Percentiles rank a stretch among this genome's conserved stretches.
phyloP scores from a whole-genome alignment of 768 basidiomycete species.

The Phanerodontia chrysosporium region DNA sequence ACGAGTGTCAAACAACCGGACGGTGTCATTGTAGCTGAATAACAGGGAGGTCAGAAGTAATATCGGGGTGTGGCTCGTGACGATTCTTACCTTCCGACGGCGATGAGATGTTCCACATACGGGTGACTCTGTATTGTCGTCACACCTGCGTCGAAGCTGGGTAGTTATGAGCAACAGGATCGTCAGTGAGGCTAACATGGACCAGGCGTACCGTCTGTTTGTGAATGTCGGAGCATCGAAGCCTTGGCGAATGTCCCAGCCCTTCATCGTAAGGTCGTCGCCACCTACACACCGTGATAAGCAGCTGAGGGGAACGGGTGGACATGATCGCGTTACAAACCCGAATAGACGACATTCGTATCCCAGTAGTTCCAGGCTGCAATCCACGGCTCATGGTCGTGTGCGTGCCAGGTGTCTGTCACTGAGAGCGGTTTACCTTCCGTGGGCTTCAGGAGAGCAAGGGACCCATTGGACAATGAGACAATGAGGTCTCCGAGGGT shows the following conservation, averaged over 20 bases:
- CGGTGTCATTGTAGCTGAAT: constrained; percentile 74
- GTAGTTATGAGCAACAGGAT: neutral
- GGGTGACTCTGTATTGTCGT: constrained; percentile 88
- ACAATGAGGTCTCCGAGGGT: constrained; percentile 58
- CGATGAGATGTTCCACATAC: constrained; percentile 71
- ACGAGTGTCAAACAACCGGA: constrained; percentile 81
- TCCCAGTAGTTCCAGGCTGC: constrained; percentile 90
- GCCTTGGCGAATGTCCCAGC: constrained; percentile 81
- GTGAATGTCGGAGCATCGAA: constrained; percentile 55
- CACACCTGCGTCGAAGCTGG: constrained; percentile 88
- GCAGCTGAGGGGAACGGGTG: neutral
- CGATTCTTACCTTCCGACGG: constrained; percentile 77
- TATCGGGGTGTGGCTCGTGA: neutral
- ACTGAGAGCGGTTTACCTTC: constrained; percentile 42
- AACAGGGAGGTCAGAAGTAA: neutral
- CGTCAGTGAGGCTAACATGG: neutral
- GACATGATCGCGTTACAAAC: constrained; percentile 32
- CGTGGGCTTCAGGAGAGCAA: constrained; percentile 57
- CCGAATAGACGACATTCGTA: constrained; percentile 75
- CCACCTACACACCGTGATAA: constrained; percentile 55
- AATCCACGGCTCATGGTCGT: constrained; percentile 94
- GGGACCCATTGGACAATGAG: constrained; percentile 76
- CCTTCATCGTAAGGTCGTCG: constrained; percentile 86
- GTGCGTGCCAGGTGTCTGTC: constrained; percentile 72
- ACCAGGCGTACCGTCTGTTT: constrained; percentile 61